Evolutionary conservation across 257 asterid species (phyloP).

Genomic region (Linaria vulgaris): DNA sequence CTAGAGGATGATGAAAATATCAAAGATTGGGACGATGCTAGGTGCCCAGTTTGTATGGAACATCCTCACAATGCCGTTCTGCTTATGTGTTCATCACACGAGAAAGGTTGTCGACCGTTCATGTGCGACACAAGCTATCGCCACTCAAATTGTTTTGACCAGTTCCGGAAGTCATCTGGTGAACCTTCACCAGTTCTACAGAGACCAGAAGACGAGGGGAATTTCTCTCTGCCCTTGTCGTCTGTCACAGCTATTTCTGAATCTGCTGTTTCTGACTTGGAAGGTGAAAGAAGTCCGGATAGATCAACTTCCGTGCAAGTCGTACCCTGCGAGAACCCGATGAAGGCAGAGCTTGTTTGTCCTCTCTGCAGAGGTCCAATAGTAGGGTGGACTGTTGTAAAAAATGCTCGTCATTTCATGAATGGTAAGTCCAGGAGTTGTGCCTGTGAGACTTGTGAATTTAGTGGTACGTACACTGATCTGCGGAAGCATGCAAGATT

Average conservation of each 20-base stretch:
- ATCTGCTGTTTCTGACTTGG: constrained; percentile 31
- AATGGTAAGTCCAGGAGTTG: constrained; percentile 76
- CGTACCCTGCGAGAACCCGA: constrained; percentile 34
- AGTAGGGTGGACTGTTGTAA: constrained; percentile 67
- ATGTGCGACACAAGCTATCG: constrained; percentile 98
- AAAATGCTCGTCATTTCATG: constrained; percentile 72
- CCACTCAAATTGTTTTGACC: constrained; percentile 89
- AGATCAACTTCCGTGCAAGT: constrained; percentile 32
- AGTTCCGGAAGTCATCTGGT: constrained; percentile 59
- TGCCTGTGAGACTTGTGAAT: constrained; percentile 77
- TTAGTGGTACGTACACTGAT: constrained; percentile 68
- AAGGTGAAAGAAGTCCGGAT: constrained; percentile 33
- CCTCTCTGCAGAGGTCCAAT: constrained; percentile 83
- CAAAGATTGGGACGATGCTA: constrained; percentile 82
- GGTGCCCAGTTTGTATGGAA: constrained; percentile 95
- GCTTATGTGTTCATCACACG: constrained; percentile 83
- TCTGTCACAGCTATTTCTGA: constrained; percentile 34
- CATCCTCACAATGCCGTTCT: constrained; percentile 90
- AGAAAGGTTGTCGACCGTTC: constrained; percentile 83
- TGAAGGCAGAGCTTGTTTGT: constrained; percentile 54
- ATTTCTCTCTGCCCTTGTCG: constrained; percentile 25
- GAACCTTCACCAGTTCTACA: constrained; percentile 35
- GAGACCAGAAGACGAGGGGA: constrained; percentile 35
- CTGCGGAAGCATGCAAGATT: constrained; percentile 78
- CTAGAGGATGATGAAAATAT: constrained; percentile 56